Conservation (phyloP, 2,329 filamentous ascomycete species). For the Diaporthe sp. region DNA sequence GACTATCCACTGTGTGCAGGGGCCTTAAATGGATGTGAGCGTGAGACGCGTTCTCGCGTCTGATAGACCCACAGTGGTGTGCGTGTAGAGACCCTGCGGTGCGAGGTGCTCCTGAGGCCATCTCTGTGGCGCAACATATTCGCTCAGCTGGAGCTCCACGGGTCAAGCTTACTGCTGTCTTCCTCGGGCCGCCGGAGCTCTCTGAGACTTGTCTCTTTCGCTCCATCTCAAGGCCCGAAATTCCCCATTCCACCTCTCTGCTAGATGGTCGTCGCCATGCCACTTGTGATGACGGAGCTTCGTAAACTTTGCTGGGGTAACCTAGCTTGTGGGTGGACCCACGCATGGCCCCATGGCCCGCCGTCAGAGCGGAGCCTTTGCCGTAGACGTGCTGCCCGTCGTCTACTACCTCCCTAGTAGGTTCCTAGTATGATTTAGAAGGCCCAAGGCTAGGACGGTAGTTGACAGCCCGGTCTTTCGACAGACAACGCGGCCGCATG, state of each 20-base stretch:
- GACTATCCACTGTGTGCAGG: background rate
- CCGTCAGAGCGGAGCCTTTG: conserved; percentile 18
- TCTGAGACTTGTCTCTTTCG: background rate
- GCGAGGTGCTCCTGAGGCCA: background rate
- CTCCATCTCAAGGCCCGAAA: background rate
- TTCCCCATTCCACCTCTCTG: background rate
- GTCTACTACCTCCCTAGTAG: background rate
- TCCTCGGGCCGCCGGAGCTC: background rate
- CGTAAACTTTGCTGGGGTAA: conserved; percentile 13
- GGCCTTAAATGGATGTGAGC: conserved; percentile 6
- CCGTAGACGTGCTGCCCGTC: background rate
- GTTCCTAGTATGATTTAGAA: no score
- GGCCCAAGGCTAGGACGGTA: background rate
- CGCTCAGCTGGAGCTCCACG: background rate
- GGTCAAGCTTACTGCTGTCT: background rate
- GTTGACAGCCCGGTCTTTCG: background rate
- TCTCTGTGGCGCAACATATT: background rate
- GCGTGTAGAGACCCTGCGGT: background rate
- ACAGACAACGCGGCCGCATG: background rate
- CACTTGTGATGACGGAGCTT: conserved; percentile 10
- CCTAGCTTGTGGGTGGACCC: conserved; percentile 3
- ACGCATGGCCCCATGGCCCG: background rate
- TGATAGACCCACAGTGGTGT: conserved; percentile 28
- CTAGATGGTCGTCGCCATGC: background rate
- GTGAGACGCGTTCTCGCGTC: conserved; percentile 19